Percentiles rank a stretch among this genome's conserved stretches.
phyloP scores from a whole-genome alignment of 768 basidiomycete species.

The Agaricus bisporus region DNA sequence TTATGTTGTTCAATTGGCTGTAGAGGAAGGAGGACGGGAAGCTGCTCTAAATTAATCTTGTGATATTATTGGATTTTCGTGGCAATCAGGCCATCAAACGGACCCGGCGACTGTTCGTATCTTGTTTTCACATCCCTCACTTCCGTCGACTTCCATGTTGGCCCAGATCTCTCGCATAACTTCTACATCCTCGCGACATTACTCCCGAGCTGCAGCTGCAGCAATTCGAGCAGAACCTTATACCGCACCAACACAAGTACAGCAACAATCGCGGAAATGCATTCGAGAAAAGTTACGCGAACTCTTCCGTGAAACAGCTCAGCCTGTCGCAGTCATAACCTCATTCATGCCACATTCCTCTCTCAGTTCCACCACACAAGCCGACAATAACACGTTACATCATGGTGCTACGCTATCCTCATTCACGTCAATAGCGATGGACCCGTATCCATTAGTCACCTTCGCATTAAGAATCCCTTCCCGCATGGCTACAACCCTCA shows the following conservation, averaged over 20 bases:
- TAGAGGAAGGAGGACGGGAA: no score
- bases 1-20: no score
- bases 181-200: neutral
- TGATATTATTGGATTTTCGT: no score
- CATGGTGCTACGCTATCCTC: conserved; percentile 95
- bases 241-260: neutral
- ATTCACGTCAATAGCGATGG: conserved; percentile 86
- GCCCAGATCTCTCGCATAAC: neutral
- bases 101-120: no score
- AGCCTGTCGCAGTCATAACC: conserved; percentile 85
- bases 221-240: neutral
- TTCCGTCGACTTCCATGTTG: neutral
- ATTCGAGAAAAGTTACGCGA: conserved; percentile 33
- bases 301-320: conserved; percentile 70
- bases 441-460: conserved; percentile 81
- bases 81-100: no score
- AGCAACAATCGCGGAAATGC: conserved; percentile 7
- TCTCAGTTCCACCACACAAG: neutral
- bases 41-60: no score
- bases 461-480: conserved; percentile 91
- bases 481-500: conserved; percentile 67
- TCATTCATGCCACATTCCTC: conserved; percentile 45
- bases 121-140: no score
- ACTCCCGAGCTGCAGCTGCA: conserved; percentile 4
- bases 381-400: conserved; percentile 15